Percentiles rank a stretch among this genome's conserved stretches.
phyloP scores from a whole-genome alignment of 1,139 yeast genomes.

The Geotrichum cucujoidarum region DNA sequence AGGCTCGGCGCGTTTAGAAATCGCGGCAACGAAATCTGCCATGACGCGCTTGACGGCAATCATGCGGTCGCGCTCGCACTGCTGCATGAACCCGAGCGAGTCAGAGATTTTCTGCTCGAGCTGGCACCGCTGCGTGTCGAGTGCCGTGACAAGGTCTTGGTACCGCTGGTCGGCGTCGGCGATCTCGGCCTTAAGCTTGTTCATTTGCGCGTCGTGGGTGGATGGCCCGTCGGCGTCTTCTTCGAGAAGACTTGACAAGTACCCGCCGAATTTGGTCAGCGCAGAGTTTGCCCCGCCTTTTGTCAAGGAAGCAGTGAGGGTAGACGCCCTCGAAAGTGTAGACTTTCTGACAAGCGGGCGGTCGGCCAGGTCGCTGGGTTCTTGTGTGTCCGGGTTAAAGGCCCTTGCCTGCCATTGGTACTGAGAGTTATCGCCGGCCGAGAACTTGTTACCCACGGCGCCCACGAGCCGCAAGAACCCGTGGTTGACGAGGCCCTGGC shows the following conservation, averaged over 20 bases:
- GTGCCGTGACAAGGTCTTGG: conserved; percentile 48
- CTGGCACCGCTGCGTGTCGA: conserved; percentile 63
- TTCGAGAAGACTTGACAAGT: conserved; percentile 11
- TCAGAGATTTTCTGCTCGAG: conserved; percentile 66
- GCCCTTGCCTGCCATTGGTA: conserved; percentile 81
- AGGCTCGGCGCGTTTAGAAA: conserved; percentile 42
- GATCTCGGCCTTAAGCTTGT: conserved; percentile 27
- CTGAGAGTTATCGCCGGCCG: conserved; percentile 67
- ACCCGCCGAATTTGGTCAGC: conserved; percentile 13
- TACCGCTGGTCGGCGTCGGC: conserved; percentile 51
- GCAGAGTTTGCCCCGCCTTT: neutral
- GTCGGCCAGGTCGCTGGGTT: neutral
- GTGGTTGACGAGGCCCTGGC: conserved; percentile 63
- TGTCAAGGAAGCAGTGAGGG: neutral
- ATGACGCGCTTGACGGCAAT: conserved; percentile 63
- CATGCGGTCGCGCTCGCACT: conserved; percentile 69
- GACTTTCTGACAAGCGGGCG: too few species aligned
- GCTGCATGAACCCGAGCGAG: conserved; percentile 64
- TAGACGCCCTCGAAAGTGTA: neutral
- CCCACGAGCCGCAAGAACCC: conserved; percentile 66
- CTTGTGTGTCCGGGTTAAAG: conserved; percentile 1
- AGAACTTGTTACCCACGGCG: conserved; percentile 57
- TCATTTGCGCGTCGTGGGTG: conserved; percentile 18
- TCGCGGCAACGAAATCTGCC: conserved; percentile 55
- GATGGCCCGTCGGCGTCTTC: neutral